Evolutionary conservation across 2,329 filamentous ascomycete genomes (phyloP), one percentile per base, ranked within the genome.

Genomic region (Colletotrichum brevisporum): DNA sequence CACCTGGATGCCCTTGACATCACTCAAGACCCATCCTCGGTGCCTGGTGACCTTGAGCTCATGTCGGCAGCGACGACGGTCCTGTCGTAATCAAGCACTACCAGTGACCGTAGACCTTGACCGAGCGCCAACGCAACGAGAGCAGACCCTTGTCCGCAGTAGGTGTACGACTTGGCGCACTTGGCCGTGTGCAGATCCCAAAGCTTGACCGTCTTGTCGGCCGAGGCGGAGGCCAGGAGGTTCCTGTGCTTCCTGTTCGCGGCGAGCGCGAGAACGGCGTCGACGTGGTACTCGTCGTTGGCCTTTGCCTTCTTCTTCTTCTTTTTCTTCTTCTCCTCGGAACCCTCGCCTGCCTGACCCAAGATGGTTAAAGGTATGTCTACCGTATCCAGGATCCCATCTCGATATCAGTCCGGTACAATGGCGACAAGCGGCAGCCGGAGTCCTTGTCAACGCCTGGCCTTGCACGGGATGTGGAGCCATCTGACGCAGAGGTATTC

Each of bases 121-220:
- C 88, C 0, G 93, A 88, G 84, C 98, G 94, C 96, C 97, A 99
- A 73, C n/a, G 95, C 92, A 65, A 99, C n/a, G 84, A 24, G 95
- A 94, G 87, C 95, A 99, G 73, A 98, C 95, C 95, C 84, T 99
- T 99, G 86, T 98, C 96, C 43, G 94, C 99, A 96, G 82, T 97
- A 94, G 16, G 89, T 88, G 86, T 99, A 99, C 52, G 95, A 98
- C 83, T 98, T 96, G 75, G 96, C 96, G 81, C 94, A 97, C 80
- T 91, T 94, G 70, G 93, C 89, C 3, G 94, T 98, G 83, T 94
- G 93, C 71, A 99, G 85, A 79, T 99, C 96, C 96, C 96, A 99
- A 21, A 99, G 88, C 85, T 99, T 99, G 77, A 98, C 91, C 3
- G 96, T 99, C 83, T 95, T 94, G 84, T 99, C 96, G 21, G 96